A percentile compares a stretch with the other conserved stretches of the same genome.
These are phyloP conservation scores for Nicotiana tabacum DNA, from an alignment of 257 asterid genomes.

Conservation along the genomic window DNA sequence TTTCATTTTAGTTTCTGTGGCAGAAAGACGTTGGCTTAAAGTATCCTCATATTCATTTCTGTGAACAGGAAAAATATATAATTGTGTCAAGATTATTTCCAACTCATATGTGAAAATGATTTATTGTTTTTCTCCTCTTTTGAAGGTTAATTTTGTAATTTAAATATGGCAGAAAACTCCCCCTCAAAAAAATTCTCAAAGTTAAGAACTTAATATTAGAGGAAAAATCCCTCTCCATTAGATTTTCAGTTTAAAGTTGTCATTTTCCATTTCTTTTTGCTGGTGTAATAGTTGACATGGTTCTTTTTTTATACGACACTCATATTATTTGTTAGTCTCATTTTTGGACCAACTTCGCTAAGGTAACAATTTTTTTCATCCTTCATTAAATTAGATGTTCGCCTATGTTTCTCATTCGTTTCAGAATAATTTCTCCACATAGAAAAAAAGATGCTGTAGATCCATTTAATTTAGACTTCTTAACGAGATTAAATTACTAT, in stretches of 20 bases:
- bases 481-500: neutral
- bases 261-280: constrained; percentile 8
- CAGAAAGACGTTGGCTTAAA: constrained; percentile 15
- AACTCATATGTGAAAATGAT: neutral
- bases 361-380: neutral
- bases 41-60: constrained; percentile 12
- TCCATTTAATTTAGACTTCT: neutral
- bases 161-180: neutral
- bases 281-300: neutral
- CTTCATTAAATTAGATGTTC: neutral
- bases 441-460: neutral
- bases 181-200: neutral
- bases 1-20: constrained; percentile 16
- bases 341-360: neutral
- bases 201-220: neutral
- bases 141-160: neutral
- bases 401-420: neutral
- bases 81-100: neutral
- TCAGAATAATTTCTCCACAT: neutral
- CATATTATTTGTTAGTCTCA: neutral
- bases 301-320: neutral
- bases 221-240: neutral
- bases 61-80: neutral
- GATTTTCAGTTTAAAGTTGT: neutral
- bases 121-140: neutral